Percentiles rank a stretch among this genome's conserved stretches.
phyloP scores from a whole-genome alignment of 371 early-diverging fungal genomes.

The Sporodiniella umbellata region DNA sequence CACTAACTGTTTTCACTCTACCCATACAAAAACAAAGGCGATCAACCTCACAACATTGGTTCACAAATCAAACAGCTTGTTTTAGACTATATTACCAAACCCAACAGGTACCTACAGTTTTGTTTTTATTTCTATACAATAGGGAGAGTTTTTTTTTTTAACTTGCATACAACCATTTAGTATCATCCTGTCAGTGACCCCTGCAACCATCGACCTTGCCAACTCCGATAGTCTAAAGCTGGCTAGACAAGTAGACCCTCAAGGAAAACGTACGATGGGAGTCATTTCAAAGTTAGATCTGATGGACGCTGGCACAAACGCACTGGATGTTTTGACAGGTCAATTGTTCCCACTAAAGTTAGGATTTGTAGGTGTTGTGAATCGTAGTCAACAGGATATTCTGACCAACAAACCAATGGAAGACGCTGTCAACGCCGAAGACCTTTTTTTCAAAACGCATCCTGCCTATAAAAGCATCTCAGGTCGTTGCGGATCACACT shows the following conservation, averaged over 20 bases:
- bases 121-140: too few relatives aligned
- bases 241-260: slow-evolving; percentile 89
- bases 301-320: slow-evolving; percentile 93
- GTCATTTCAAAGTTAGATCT: slow-evolving; percentile 92
- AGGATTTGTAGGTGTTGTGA: slow-evolving; percentile 89
- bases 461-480: slow-evolving; percentile 80
- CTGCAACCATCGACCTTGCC: slow-evolving; percentile 89
- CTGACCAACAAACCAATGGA: slow-evolving; percentile 73
- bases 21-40: slow-evolving; percentile 39
- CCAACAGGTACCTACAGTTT: too few relatives aligned
- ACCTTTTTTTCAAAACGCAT: slow-evolving; percentile 77
- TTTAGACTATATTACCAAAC: slow-evolving; percentile 81
- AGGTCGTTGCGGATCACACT: slow-evolving; percentile 59
- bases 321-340: slow-evolving; percentile 80
- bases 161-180: slow-evolving; percentile 29
- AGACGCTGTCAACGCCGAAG: slow-evolving; percentile 75
- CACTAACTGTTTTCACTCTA: too few relatives aligned
- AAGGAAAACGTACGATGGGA: slow-evolving; percentile 82
- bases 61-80: slow-evolving; percentile 81
- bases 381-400: slow-evolving; percentile 89
- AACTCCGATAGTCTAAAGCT: slow-evolving; percentile 94
- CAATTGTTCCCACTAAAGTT: slow-evolving; percentile 76
- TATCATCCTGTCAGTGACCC: slow-evolving; percentile 90
- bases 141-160: too few relatives aligned
- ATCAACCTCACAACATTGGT: slow-evolving; percentile 89